Percentiles rank a stretch among this genome's conserved stretches.
Evolutionary conservation across 331 rosid genomes (phyloP).

Genomic region (Prunus yedoensis): DNA sequence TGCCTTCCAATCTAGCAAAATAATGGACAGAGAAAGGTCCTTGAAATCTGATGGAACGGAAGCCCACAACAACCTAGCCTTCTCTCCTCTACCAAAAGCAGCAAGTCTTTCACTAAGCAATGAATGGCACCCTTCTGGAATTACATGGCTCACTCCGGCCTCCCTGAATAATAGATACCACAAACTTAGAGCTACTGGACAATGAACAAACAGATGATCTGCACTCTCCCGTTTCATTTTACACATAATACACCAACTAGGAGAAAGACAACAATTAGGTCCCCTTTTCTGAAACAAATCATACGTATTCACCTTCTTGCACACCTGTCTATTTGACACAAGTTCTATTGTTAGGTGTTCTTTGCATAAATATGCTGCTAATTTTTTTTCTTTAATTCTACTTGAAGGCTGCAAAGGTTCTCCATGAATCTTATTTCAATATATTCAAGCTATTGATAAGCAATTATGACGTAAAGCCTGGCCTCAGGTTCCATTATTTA

Average conservation of each 20-base stretch:
- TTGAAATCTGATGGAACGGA: no score
- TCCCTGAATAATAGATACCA: background rate
- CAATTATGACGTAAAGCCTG: no score
- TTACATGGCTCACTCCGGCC: background rate
- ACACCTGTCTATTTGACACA: no score
- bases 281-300: background rate
- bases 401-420: no score
- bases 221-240: background rate
- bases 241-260: background rate
- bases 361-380: no score
- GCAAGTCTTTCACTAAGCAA: background rate
- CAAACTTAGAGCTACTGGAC: background rate
- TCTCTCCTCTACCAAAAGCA: background rate
- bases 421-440: no score
- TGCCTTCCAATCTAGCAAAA: no score
- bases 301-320: background rate
- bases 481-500: no score
- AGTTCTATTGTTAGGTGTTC: no score
- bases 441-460: no score
- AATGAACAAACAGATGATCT: background rate
- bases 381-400: no score
- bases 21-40: no score
- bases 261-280: background rate
- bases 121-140: background rate
- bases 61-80: background rate